Evolutionary conservation across 1,284 basidiomycete genomes (phyloP), one percentile per base, ranked within the genome.

Genomic region (Xerocomus amazonicus): DNA sequence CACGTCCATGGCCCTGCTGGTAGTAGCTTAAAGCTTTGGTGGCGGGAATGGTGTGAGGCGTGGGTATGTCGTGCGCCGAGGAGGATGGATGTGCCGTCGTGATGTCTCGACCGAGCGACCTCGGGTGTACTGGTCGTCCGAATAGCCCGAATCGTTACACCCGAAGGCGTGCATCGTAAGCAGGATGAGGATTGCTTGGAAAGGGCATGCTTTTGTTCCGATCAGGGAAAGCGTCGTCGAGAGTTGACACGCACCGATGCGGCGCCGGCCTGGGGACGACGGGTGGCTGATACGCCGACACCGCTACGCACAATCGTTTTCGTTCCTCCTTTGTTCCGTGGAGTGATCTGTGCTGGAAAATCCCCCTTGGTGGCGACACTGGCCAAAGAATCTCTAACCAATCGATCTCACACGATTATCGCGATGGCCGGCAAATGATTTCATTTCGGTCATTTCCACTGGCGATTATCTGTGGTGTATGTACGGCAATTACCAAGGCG

Each of bases 391-490:
- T n/a, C 19, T 9, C 13, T 23, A 6, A 34, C 16, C 38, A 17
- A 47, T 29, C 23, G 17, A 34, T 33, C 28, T 26, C 36, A 3
- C 2, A 26, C 29, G 44, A 38, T 45, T 34, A 50, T 47, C 46
- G 45, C 23, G 26, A 17, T 12, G 12, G 6, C 48, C 45, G 52
- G 47, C 9, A 50, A 60, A 38, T 41, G 52, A 60, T 56, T 59
- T 64, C 60, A 64, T 62, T 52, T 62, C 62, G 59, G 59, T 50
- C 48, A 62, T 60, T 47, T 50, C 62, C 59, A 36, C 14, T 26
- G 6, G 46, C 29, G 4, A 49, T 27, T 31, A 42, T 45, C 34
- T 39, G 35, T 39, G 42, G 10, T 32, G 29, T 27, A 17, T 23
- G 16, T 38, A 29, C 23, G 27, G 44, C 29, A 14, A 49, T 58